phyloP scores from a whole-genome alignment of 306 rosid species.

The Adenanthera pavonina region DNA sequence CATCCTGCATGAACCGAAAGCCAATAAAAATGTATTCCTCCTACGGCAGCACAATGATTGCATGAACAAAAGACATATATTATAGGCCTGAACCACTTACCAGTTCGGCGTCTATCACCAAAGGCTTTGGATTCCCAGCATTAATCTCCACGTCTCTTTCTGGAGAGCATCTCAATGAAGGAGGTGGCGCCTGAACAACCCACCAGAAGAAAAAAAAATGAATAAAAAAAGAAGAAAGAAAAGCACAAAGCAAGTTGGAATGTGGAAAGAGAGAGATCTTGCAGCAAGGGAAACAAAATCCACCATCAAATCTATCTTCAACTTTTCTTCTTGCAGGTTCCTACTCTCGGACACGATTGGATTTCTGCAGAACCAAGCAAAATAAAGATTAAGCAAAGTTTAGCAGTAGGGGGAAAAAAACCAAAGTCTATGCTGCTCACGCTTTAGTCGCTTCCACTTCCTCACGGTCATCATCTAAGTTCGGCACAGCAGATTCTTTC shows the following conservation, averaged over 20 bases:
- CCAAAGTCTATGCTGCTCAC: constrained; percentile 63
- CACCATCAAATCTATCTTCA: constrained; percentile 96
- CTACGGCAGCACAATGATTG: neutral
- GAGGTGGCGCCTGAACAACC: constrained; percentile 85
- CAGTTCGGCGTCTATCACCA: constrained; percentile 63
- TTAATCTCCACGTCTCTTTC: constrained; percentile 70
- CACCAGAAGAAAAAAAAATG: constrained; percentile 5
- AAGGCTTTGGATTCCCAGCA: constrained; percentile 57
- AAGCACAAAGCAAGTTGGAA: neutral
- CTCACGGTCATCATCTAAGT: constrained; percentile 67
- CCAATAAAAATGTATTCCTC: neutral
- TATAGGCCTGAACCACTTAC: constrained; percentile 61
- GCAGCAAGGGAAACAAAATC: constrained; percentile 31
- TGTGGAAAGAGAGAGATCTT: constrained; percentile 11
- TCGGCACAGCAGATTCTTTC: constrained; percentile 61
- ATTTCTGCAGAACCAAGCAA: constrained; percentile 52
- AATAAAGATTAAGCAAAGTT: constrained; percentile 31
- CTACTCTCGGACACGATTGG: constrained; percentile 51
- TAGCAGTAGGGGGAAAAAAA: neutral
- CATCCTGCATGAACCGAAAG: constrained; percentile 56
- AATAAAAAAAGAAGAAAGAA: no score
- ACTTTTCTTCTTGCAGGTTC: constrained; percentile 75
- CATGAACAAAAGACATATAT: neutral
- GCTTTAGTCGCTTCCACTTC: constrained; percentile 70
- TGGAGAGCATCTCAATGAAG: constrained; percentile 78